Conservation (phyloP, 768 basidiomycete genomes). For the Tremella yokohamensis region DNA sequence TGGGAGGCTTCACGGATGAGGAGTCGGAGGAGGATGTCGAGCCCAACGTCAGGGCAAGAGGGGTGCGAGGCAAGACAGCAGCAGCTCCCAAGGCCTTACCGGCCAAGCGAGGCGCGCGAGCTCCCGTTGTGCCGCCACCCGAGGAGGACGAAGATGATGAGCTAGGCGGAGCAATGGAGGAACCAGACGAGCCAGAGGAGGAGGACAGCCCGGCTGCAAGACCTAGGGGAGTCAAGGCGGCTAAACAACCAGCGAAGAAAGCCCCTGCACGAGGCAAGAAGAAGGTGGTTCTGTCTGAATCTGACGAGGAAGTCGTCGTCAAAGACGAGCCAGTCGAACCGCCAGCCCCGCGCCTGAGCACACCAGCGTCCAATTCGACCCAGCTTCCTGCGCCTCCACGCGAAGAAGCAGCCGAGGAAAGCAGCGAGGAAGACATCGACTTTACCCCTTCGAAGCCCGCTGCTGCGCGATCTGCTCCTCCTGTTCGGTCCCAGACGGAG, state of each 20-base stretch:
- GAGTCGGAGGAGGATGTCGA: conserved; percentile 2
- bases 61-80: not conserved
- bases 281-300: conserved; percentile 3
- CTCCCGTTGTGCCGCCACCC: not conserved
- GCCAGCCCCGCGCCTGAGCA: not conserved
- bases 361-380: not conserved
- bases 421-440: not conserved
- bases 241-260: not conserved
- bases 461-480: not conserved
- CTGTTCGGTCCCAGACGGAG: not conserved
- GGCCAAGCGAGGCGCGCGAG: not conserved
- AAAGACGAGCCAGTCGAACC: not conserved
- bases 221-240: not conserved
- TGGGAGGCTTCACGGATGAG: not conserved
- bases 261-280: not conserved
- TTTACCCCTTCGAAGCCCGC: not conserved
- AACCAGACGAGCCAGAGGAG: conserved; percentile 3
- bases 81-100: not conserved
- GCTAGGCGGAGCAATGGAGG: not conserved
- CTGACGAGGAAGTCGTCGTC: not conserved
- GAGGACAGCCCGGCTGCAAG: not conserved
- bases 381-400: conserved; percentile 8
- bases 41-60: not conserved
- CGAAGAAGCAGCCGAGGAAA: not conserved
- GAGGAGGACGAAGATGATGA: not conserved